Base-by-base conservation (phyloP, 2,329 filamentous ascomycete genomes). In the Aspergillus ibericus region DNA sequence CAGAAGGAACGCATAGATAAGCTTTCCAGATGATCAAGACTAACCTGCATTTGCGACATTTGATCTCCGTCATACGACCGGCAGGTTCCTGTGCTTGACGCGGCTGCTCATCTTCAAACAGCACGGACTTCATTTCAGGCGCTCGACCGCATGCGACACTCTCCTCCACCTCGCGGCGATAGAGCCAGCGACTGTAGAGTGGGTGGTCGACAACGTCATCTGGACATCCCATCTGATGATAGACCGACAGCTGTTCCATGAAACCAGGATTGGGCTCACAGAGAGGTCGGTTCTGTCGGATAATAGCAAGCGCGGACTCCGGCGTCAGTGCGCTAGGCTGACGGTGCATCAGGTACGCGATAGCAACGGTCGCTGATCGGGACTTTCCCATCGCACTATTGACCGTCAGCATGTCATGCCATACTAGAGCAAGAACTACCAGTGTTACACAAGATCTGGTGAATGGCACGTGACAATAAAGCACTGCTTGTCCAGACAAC, bases 341-440 rank as follows among this genome's bases (percentile, higher is more conserved):
- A 53, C 63, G 68, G 63, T 83, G 81, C 74, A 98, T 88, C 52
- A 98, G 81, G 75, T 93, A 98, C 61, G 95, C 93, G 58, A 96
- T 84, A 55, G 91, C 84, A 64, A 91, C 85, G 32, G 92, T 88
- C 65, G 93, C 90, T 49, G 93, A 98, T 59, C 95, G 90, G 34
- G 93, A 97, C 78, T 96, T 96, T 54, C 95, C 95, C 87, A 96
- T 96, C 20, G 92, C 93, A 82, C 95, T 96, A 52, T 77, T 44
- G 22, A 20, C 10, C 20, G 50, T 63, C 47, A 63, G 59, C 40
- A 25, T 53, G 15, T 5, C 29, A 32, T 34, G 22, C 22, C 32
- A 36, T 44, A 13, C 5, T 15, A 10, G 44, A 46, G 9, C 20
- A 49, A 32, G 10, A n/a, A 34, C n/a, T 18, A 48, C 35, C 13